These are phyloP conservation scores for Laguncularia racemosa DNA, from an alignment of 345 rosid genomes.

Conservation along the genomic window DNA sequence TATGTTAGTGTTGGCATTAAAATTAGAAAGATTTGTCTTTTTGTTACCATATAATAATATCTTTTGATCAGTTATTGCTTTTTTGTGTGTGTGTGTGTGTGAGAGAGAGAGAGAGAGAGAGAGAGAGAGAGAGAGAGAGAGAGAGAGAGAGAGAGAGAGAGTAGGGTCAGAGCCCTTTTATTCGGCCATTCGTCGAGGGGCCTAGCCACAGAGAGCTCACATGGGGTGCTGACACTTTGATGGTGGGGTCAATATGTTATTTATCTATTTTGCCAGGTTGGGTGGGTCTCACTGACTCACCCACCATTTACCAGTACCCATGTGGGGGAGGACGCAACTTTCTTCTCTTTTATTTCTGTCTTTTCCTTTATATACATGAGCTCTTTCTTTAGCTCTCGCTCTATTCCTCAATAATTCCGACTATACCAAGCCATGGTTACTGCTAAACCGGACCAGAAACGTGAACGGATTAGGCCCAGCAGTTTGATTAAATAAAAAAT, in stretches of 20 bases:
- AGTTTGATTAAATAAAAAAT: too few species aligned
- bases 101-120: conserved; percentile 5
- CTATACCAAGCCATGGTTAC: too few species aligned
- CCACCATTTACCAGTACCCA: conserved; percentile 15
- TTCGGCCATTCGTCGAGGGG: conserved; percentile 12
- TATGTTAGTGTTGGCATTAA: conserved; percentile 3
- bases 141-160: conserved; percentile 5
- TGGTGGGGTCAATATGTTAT: conserved; percentile 6
- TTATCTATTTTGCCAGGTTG: conserved; percentile 21
- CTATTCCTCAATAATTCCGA: too few species aligned
- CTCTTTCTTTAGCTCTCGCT: too few species aligned
- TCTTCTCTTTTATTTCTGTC: background rate
- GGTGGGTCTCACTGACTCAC: conserved; percentile 17
- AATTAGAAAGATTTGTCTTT: conserved; percentile 8
- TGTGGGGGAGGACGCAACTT: conserved; percentile 19
- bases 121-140: too few species aligned
- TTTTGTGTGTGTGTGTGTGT: background rate
- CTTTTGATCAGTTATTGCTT: background rate
- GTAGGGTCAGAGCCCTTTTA: background rate
- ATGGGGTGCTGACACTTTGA: conserved; percentile 23
- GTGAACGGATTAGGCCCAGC: too few species aligned
- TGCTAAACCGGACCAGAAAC: too few species aligned
- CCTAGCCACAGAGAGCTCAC: conserved; percentile 21
- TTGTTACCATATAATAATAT: conserved; percentile 2
- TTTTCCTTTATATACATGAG: background rate